Conservation (phyloP, 75 land plant genomes). For the Cunninghamia lanceolata region DNA sequence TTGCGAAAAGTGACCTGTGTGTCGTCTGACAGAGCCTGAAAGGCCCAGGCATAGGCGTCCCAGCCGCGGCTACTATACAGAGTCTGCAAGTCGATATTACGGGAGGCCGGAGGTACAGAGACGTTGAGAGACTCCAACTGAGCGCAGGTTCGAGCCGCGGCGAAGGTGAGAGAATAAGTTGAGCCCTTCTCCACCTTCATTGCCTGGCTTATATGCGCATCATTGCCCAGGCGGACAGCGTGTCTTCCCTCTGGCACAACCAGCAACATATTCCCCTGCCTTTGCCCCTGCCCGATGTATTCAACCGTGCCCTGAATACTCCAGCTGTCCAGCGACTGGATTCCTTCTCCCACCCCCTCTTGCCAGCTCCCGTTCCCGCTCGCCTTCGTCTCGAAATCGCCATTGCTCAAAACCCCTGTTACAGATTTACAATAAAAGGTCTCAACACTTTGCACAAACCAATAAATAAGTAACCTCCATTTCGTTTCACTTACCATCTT, state of each 20-base stretch:
- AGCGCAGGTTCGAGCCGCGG: constrained; percentile 74
- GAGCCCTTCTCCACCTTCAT: constrained; percentile 48
- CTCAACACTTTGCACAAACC: too few species aligned
- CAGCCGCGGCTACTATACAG: constrained; percentile 57
- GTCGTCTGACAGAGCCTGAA: constrained; percentile 16
- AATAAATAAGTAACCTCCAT: too few species aligned
- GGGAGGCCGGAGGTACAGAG: constrained; percentile 37
- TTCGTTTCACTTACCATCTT: too few species aligned
- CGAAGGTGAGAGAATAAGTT: constrained; percentile 56
- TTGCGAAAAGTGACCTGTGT: constrained; percentile 23
- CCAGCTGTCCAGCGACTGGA: constrained; percentile 46
- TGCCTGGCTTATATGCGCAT: constrained; percentile 60
- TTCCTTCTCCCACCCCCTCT: constrained; percentile 9
- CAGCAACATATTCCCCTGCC: constrained; percentile 63
- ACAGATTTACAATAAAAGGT: not conserved
- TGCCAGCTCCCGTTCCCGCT: constrained; percentile 23
- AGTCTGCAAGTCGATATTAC: constrained; percentile 58
- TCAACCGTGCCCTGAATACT: constrained; percentile 51
- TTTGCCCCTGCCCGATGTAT: constrained; percentile 40
- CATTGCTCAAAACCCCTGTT: constrained; percentile 48
- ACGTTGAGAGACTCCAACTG: constrained; percentile 69
- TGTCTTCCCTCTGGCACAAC: constrained; percentile 52
- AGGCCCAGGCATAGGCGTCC: constrained; percentile 62
- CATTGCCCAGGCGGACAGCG: constrained; percentile 65
- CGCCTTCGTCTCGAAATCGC: constrained; percentile 54